A percentile compares a stretch with the other conserved stretches of the same genome.
Evolutionary conservation across 352 stramenopile species (phyloP).

Genomic region (Globisporangium lucens): DNA sequence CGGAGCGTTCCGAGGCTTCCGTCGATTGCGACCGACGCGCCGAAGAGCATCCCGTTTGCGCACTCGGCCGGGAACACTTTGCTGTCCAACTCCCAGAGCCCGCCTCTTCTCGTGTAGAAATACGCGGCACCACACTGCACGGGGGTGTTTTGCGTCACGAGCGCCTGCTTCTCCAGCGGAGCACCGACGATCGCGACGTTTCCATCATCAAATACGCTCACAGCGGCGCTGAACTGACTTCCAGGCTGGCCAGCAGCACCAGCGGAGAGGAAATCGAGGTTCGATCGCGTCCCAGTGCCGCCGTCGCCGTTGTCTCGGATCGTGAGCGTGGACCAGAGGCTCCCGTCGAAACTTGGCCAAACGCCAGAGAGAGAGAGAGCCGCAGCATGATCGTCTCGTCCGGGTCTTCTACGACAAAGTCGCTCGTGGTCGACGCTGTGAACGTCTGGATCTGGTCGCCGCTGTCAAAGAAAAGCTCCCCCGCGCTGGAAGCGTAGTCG

Average conservation of each 20-base stretch:
- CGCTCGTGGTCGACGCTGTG: slow-evolving; percentile 83
- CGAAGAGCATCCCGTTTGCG: slow-evolving; percentile 47
- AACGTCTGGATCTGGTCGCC: slow-evolving; percentile 55
- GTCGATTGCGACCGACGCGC: slow-evolving; percentile 67
- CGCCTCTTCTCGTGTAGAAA: slow-evolving; percentile 59
- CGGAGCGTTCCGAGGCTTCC: slow-evolving; percentile 52
- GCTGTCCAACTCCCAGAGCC: slow-evolving; percentile 64
- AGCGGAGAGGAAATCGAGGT: slow-evolving; percentile 56
- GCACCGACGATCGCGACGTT: slow-evolving; percentile 72
- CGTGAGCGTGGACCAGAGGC: slow-evolving; percentile 82
- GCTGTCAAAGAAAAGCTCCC: slow-evolving; percentile 63
- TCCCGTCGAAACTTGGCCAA: slow-evolving; percentile 86
- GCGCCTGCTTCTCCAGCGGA: slow-evolving; percentile 39
- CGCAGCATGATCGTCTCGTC: slow-evolving; percentile 90
- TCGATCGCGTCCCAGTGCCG: slow-evolving; percentile 68
- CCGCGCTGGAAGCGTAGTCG: slow-evolving; percentile 82
- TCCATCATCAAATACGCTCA: slow-evolving; percentile 58
- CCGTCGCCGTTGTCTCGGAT: slow-evolving; percentile 93
- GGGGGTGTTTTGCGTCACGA: slow-evolving; percentile 2
- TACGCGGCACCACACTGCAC: slow-evolving; percentile 63
- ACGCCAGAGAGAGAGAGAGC: slow-evolving; percentile 91
- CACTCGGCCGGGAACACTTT: slow-evolving; percentile 54
- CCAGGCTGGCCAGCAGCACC: slow-evolving; percentile 26
- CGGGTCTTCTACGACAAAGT: slow-evolving; percentile 88
- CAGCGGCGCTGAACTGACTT: slow-evolving; percentile 46